Base-by-base conservation (phyloP, 192 early-diverging fungal species). In the Coemansia sp. region DNA sequence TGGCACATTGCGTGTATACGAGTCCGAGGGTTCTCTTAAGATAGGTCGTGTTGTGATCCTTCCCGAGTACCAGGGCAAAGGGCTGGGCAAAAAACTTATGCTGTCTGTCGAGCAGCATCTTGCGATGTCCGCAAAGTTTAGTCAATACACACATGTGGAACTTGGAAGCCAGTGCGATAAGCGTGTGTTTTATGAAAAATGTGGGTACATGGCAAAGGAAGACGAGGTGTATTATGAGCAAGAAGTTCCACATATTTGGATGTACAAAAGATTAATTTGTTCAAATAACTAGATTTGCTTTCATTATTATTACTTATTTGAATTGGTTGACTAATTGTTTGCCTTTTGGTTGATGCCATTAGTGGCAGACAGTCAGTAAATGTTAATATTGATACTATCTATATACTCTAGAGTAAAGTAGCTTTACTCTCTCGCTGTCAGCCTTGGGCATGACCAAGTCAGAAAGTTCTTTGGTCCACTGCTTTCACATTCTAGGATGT, bases 141-240 rank as follows among this genome's bases (percentile, higher is more conserved):
- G 15, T 5, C 32, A 52, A 12, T 69, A 41, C 41, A 48, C 47
- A 22, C 5, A 7, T 0, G 16, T 42, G 1, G 69, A 75, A 43
- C 66, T 80, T 5, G 73, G 78, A 15, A 80, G 78, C 47, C 78
- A 80, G 67, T 63, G 16, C 39, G 73, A 76, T 37, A 80, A 80
- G 19, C 74, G 48, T 10, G 45, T 37, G 36, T 80, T 80, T 63
- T 80, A 80, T 42, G 69, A 66, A 18, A 72, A 60, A 41, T 75
- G 73, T 36, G 78, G 78, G 5, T 80, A 72, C 32, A 49, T 52
- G 56, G 63, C 69, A 3, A 64, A 58, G 6, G 78, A 73, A 32
- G 67, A 69, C 4, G 26, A 26, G 26, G 39, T 80, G 6, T 80
- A 72, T 47, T 73, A 80, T 26, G 73, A 76, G 13, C 41, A 59